Evolutionary conservation across 306 rosid species (phyloP).

Genomic region (Aeschynomene evenia): DNA sequence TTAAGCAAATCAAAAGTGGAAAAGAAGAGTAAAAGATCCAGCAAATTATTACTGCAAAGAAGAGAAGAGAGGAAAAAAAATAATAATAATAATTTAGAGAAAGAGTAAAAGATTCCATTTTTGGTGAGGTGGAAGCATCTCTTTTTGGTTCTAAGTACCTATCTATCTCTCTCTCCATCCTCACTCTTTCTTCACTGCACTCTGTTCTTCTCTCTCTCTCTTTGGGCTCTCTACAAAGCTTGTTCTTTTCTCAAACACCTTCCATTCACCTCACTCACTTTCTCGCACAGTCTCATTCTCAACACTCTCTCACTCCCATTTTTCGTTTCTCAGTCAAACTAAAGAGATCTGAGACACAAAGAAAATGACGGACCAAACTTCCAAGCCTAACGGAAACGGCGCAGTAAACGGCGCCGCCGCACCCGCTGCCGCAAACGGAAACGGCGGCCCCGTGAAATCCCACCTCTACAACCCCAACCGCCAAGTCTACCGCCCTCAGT

Average conservation of each 20-base stretch:
- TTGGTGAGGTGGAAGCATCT: constrained; percentile 61
- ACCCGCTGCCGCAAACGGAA: constrained; percentile 37
- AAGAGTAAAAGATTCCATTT: constrained; percentile 22
- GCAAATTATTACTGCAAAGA: neutral
- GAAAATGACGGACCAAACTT: constrained; percentile 61
- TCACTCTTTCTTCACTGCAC: too few species aligned
- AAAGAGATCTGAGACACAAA: neutral
- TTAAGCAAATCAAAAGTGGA: neutral
- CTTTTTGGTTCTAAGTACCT: constrained; percentile 37
- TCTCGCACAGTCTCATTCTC: neutral
- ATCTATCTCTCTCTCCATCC: constrained; percentile 32
- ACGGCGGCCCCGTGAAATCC: constrained; percentile 43
- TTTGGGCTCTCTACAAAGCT: constrained; percentile 36
- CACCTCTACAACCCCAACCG: constrained; percentile 58
- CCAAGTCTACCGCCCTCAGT: constrained; percentile 66
- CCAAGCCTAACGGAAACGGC: constrained; percentile 52
- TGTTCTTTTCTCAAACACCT: constrained; percentile 20
- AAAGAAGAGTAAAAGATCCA: neutral
- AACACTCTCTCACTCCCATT: neutral
- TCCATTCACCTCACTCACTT: neutral
- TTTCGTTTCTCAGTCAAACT: neutral
- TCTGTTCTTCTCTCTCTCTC: too few species aligned
- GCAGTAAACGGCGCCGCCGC: constrained; percentile 23
- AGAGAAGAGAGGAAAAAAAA: neutral
- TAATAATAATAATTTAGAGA: too few species aligned